These are phyloP conservation scores for Epichloe sibirici DNA, from an alignment of 2,329 filamentous ascomycete species.

Conservation along the genomic window DNA sequence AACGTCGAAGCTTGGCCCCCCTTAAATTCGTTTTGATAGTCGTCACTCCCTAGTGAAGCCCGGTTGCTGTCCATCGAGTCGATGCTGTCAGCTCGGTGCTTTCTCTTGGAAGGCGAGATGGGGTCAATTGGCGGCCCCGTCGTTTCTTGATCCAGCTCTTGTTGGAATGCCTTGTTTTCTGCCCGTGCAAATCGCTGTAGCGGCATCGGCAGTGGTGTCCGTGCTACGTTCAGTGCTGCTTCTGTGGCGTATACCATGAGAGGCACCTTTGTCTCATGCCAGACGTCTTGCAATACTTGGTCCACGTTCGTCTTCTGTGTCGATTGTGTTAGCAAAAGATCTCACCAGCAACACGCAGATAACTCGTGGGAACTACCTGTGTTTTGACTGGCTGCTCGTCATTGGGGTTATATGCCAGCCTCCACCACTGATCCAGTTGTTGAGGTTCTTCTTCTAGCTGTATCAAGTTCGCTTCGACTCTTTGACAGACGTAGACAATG, in stretches of 20 bases:
- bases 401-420: conserved; percentile 29
- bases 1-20: conserved; percentile 12
- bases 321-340: neutral
- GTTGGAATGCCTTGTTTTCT: conserved; percentile 40
- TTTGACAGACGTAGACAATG: conserved; percentile 38
- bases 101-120: conserved; percentile 32
- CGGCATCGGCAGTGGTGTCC: conserved; percentile 24
- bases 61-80: conserved; percentile 36
- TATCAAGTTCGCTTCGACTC: conserved; percentile 28
- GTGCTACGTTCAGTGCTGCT: conserved; percentile 26
- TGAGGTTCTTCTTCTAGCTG: conserved; percentile 24
- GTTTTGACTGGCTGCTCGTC: conserved; percentile 31
- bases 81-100: conserved; percentile 31
- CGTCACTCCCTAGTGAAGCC: conserved; percentile 31
- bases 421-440: conserved; percentile 43
- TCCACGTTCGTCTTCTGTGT: conserved; percentile 37
- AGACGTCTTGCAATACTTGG: conserved; percentile 32
- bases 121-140: conserved; percentile 20
- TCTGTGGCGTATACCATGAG: conserved; percentile 44
- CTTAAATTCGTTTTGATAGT: conserved; percentile 15
- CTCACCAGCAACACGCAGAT: neutral
- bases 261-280: conserved; percentile 34
- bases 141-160: conserved; percentile 32
- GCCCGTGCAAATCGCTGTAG: conserved; percentile 34
- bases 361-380: conserved; percentile 28